phyloP scores from a whole-genome alignment of 768 basidiomycete genomes.

The Mycena kentingensis region DNA sequence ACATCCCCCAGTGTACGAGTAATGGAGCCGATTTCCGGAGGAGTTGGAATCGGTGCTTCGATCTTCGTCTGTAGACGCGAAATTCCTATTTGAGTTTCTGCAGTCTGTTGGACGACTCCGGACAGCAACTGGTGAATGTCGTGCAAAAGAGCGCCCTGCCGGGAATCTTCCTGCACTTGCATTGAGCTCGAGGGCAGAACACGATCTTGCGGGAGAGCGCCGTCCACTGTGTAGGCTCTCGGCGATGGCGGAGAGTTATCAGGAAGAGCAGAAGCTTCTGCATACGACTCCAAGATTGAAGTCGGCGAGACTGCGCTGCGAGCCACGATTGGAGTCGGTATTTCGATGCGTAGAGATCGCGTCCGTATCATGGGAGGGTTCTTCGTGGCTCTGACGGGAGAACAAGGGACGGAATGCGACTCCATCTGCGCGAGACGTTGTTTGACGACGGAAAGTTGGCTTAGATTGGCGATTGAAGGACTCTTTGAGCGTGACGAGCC shows the following conservation, averaged over 20 bases:
- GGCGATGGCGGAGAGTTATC: neutral
- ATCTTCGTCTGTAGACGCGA: conserved; percentile 32
- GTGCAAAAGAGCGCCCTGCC: conserved; percentile 25
- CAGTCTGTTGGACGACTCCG: conserved; percentile 32
- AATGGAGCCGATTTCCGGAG: conserved; percentile 22
- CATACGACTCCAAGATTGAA: conserved; percentile 32
- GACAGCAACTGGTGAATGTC: conserved; percentile 36
- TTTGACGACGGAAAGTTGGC: conserved; percentile 62
- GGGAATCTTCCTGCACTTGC: no score
- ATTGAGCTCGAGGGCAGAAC: no score
- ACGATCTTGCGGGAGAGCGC: no score
- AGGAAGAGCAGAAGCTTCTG: neutral
- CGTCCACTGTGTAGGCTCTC: conserved; percentile 11
- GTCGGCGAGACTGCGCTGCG: conserved; percentile 13
- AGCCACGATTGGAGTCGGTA: neutral
- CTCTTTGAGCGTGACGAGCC: conserved; percentile 39
- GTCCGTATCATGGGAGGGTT: conserved; percentile 7
- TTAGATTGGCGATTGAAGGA: conserved; percentile 65
- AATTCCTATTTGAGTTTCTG: conserved; percentile 29
- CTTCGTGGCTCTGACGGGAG: conserved; percentile 1
- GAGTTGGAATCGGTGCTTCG: conserved; percentile 9
- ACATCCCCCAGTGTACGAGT: conserved; percentile 42
- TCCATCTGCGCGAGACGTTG: conserved; percentile 63
- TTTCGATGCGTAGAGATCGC: conserved; percentile 12
- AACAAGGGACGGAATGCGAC: conserved; percentile 16